phyloP scores from a whole-genome alignment of 2,329 filamentous ascomycete species.

The Fusarium sarcochroum region DNA sequence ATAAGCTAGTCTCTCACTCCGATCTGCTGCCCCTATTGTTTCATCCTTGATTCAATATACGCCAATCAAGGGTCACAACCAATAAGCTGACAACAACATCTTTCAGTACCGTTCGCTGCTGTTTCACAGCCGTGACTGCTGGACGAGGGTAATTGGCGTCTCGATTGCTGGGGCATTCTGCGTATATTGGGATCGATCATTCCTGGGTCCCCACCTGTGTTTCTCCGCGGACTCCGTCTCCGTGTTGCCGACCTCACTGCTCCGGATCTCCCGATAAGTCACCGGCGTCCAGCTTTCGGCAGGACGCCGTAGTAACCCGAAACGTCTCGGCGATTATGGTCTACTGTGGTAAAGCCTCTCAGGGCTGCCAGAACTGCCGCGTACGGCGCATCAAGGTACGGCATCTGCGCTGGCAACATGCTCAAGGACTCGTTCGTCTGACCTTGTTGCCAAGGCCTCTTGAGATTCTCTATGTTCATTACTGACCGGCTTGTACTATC shows the following conservation, averaged over 20 bases:
- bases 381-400: slow-evolving; percentile 69
- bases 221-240: slow-evolving; percentile 17
- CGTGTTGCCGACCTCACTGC: slow-evolving; percentile 20
- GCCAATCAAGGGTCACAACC: slow-evolving; percentile 5
- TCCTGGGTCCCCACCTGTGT: slow-evolving; percentile 8
- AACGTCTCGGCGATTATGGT: slow-evolving; percentile 59
- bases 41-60: slow-evolving; percentile 15
- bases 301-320: slow-evolving; percentile 14
- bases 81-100: slow-evolving; percentile 19
- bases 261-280: slow-evolving; percentile 17
- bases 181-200: slow-evolving; percentile 14
- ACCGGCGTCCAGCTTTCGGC: slow-evolving; percentile 25
- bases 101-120: slow-evolving; percentile 3
- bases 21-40: slow-evolving; percentile 28
- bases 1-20: slow-evolving; percentile 18
- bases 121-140: slow-evolving; percentile 6
- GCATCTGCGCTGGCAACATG: slow-evolving; percentile 17
- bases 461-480: not conserved
- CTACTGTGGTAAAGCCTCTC: slow-evolving; percentile 70
- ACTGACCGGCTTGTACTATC: slow-evolving; percentile 23
- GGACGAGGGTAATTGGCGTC: slow-evolving; percentile 2
- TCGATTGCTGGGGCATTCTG: slow-evolving; percentile 3
- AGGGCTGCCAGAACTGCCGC: slow-evolving; percentile 68
- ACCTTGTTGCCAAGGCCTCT: not conserved
- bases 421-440: not conserved